Base-by-base conservation (phyloP, 2,329 filamentous ascomycete species). In the Elsinoe batatas region DNA sequence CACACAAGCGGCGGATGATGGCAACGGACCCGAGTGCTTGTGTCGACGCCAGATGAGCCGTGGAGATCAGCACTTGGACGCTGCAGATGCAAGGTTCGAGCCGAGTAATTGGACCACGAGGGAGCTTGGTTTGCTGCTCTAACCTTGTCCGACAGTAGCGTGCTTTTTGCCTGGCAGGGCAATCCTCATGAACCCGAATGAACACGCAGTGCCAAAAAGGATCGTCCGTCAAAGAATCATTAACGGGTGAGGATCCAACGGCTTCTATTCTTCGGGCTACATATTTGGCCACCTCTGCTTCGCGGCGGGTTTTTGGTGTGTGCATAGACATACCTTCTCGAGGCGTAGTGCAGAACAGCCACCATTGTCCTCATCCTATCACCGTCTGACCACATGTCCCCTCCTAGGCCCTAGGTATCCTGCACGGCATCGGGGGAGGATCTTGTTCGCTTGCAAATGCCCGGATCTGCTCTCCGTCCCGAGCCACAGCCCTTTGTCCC, bases 41-140 rank as follows among this genome's bases (percentile, higher is more conserved):
- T 44, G 44, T 49, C 44, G 44, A 49, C 18, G 47, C 47, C 32
- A 51, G 47, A 51, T 36, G 47, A 51, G 47, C 47, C 47, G 47
- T 51, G 26, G 47, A 51, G 47, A 51, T 51, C 47, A 51, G 47
- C 47, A 51, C 47, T 51, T 38, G 51, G 36, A 54, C 36, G 17
- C n/a, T 20, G 37, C 37, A 22, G 37, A 54, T 54, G 51, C 51
- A 54, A 54, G 51, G 51, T 43, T 54, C 51, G 38, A 54, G 51
- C 51, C 38, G 36, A 54, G 36, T 54, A 30, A 54, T 54, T 54
- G 51, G 36, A 54, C 51, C 36, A 37, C 37, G 47, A 51, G 20
- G 26, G 47, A 51, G 47, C 47, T 38, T 51, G 37, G 47, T 51
- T 35, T 38, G 47, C 47, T 37, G 18, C 26, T 44, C 40, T 44